Conservation (phyloP, 1,284 basidiomycete genomes). For the Vanrija sp. region DNA sequence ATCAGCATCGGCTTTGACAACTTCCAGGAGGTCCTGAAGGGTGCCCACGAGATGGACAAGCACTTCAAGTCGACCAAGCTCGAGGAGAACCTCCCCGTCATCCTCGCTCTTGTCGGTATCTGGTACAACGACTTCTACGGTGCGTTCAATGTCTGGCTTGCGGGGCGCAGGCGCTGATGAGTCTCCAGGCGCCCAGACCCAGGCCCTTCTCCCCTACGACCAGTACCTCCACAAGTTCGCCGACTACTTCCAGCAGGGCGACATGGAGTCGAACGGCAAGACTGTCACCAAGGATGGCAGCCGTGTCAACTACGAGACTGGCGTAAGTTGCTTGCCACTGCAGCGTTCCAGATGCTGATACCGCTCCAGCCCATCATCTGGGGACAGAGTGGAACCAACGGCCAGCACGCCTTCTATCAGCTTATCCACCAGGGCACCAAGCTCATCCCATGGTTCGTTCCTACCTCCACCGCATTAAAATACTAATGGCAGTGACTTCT, state of each 20-base stretch:
- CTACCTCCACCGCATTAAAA: background rate
- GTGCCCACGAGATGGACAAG: constrained; percentile 96
- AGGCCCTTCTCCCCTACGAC: constrained; percentile 93
- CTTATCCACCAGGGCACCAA: constrained; percentile 94
- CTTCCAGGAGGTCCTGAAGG: constrained; percentile 83
- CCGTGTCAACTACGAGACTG: constrained; percentile 92
- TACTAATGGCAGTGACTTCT: constrained; percentile 66
- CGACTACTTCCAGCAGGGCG: constrained; percentile 99
- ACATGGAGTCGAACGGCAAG: constrained; percentile 99
- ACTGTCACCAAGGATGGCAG: constrained; percentile 88
- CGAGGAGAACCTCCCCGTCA: constrained; percentile 86
- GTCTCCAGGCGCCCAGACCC: constrained; percentile 65
- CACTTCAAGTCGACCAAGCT: constrained; percentile 87
- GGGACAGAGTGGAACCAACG: constrained; percentile 97
- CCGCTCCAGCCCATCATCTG: constrained; percentile 84
- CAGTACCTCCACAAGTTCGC: constrained; percentile 99
- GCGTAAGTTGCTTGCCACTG: constrained; percentile 55
- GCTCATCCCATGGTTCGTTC: constrained; percentile 64
- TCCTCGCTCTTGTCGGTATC: constrained; percentile 85
- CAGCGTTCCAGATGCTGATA: constrained; percentile 1
- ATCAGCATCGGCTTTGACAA: constrained; percentile 90
- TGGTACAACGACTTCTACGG: constrained; percentile 99
- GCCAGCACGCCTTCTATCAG: constrained; percentile 99
- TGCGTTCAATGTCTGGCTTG: constrained; percentile 30
- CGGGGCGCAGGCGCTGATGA: constrained; percentile 39